A percentile compares a stretch with the other conserved stretches of the same genome.
Evolutionary conservation across 2,329 filamentous ascomycete species (phyloP).

Genomic region (Tolypocladium guangdongense): DNA sequence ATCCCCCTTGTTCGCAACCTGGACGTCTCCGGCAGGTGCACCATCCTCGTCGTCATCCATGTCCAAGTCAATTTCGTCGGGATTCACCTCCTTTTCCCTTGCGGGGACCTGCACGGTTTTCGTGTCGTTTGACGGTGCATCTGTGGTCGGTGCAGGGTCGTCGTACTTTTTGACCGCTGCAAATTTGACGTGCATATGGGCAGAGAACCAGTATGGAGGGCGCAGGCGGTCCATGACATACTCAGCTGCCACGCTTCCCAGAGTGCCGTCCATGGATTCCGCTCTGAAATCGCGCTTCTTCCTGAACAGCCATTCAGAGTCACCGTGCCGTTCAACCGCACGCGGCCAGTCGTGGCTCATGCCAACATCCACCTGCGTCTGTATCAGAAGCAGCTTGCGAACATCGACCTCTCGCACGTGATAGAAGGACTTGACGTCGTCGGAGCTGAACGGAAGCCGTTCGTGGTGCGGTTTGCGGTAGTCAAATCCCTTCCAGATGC

Average conservation of each 20-base stretch:
- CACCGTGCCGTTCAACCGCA: constrained; percentile 67
- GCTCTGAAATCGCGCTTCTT: constrained; percentile 64
- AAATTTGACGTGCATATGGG: constrained; percentile 86
- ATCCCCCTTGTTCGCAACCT: background rate
- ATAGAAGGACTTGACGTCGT: constrained; percentile 74
- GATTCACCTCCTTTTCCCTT: constrained; percentile 34
- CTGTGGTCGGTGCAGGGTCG: constrained; percentile 14
- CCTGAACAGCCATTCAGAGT: constrained; percentile 56
- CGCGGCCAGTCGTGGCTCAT: constrained; percentile 95
- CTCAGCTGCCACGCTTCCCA: constrained; percentile 73
- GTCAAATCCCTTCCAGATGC: constrained; percentile 89
- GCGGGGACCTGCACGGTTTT: background rate
- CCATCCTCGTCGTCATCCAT: constrained; percentile 33
- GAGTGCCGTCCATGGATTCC: constrained; percentile 62
- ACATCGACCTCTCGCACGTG: constrained; percentile 83
- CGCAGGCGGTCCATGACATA: constrained; percentile 72
- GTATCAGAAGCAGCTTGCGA: constrained; percentile 75
- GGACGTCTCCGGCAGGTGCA: background rate
- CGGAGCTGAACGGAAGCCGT: constrained; percentile 68
- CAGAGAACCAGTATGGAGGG: constrained; percentile 84
- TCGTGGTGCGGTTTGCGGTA: constrained; percentile 79
- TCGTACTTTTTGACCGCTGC: constrained; percentile 53
- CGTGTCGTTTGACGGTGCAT: background rate
- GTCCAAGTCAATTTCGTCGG: constrained; percentile 62
- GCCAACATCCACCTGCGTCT: constrained; percentile 82